Conservation (phyloP, 1,284 basidiomycete genomes). For the Veloporphyrellus conicus region DNA sequence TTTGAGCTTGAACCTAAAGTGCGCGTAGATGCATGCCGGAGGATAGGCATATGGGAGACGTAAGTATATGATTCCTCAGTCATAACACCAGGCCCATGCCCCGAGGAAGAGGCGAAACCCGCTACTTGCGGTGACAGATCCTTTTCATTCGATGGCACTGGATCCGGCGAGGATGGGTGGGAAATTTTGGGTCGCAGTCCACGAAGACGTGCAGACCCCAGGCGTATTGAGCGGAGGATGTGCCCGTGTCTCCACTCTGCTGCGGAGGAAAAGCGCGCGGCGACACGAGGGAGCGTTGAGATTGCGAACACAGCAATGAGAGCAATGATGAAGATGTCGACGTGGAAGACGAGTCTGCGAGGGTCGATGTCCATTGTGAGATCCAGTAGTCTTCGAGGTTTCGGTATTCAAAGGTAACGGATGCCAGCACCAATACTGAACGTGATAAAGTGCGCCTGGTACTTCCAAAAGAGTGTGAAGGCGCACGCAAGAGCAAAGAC, state of each 20-base stretch:
- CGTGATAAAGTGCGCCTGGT: not conserved
- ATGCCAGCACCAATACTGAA: conserved; percentile 1
- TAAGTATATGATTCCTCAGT: conserved; percentile 33
- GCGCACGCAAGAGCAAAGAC: not conserved
- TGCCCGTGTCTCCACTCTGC: conserved; percentile 51
- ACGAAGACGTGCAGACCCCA: conserved; percentile 16
- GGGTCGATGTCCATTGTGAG: conserved; percentile 14
- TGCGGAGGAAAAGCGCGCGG: conserved; percentile 46
- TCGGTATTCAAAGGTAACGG: not conserved
- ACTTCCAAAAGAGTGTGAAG: conserved; percentile 18
- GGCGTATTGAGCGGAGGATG: conserved; percentile 36
- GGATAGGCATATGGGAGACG: conserved; percentile 21
- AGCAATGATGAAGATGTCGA: conserved; percentile 44
- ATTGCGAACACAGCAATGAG: conserved; percentile 40
- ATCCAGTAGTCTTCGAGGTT: not conserved
- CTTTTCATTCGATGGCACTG: conserved; percentile 9
- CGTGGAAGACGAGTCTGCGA: conserved; percentile 37
- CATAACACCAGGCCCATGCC: conserved; percentile 18
- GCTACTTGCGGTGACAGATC: conserved; percentile 4
- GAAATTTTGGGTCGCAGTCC: conserved; percentile 1
- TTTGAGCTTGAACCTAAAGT: conserved; percentile 11
- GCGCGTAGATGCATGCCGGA: conserved; percentile 16
- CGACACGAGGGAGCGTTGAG: conserved; percentile 44
- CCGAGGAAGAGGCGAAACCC: conserved; percentile 19
- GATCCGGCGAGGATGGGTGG: conserved; percentile 2